A percentile compares a stretch with the other conserved stretches of the same genome.
These are phyloP conservation scores for Epichloe typhina DNA, from an alignment of 2,329 filamentous ascomycete genomes.

Conservation along the genomic window DNA sequence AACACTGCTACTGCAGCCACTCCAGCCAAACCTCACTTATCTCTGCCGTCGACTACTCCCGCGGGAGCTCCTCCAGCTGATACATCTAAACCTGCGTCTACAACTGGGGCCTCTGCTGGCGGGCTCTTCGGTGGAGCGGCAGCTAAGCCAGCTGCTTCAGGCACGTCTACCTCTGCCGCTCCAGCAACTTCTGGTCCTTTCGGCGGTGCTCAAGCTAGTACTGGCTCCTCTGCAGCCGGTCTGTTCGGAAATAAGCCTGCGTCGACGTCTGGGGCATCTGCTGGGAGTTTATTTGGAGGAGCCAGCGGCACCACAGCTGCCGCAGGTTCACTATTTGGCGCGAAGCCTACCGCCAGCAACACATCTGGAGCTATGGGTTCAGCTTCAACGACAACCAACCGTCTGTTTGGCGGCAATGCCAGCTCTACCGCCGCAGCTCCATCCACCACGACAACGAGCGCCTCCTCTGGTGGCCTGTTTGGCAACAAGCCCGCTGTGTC, in stretches of 20 bases:
- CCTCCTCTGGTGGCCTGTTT: conserved; percentile 18
- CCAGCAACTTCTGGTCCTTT: conserved; percentile 8
- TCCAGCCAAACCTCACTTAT: conserved; percentile 11
- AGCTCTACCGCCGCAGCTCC: conserved; percentile 10
- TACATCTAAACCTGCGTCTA: conserved; percentile 14
- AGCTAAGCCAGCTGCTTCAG: conserved; percentile 10
- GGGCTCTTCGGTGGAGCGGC: conserved; percentile 14
- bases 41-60: conserved; percentile 24
- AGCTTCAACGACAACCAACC: conserved; percentile 18
- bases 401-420: conserved; percentile 21
- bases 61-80: conserved; percentile 39
- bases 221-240: conserved; percentile 10
- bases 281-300: conserved; percentile 16
- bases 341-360: conserved; percentile 25
- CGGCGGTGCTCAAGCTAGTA: conserved; percentile 7
- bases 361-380: conserved; percentile 20
- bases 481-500: conserved; percentile 20
- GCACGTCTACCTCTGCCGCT: conserved; percentile 8
- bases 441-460: conserved; percentile 15
- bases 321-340: conserved; percentile 24
- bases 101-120: conserved; percentile 6
- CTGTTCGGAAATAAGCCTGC: conserved; percentile 13
- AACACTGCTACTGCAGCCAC: conserved; percentile 14
- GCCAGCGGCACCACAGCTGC: conserved; percentile 10
- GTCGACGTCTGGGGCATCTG: conserved; percentile 9